Conservation (phyloP, 179 eudicot species). For the Corrigiola litoralis region DNA sequence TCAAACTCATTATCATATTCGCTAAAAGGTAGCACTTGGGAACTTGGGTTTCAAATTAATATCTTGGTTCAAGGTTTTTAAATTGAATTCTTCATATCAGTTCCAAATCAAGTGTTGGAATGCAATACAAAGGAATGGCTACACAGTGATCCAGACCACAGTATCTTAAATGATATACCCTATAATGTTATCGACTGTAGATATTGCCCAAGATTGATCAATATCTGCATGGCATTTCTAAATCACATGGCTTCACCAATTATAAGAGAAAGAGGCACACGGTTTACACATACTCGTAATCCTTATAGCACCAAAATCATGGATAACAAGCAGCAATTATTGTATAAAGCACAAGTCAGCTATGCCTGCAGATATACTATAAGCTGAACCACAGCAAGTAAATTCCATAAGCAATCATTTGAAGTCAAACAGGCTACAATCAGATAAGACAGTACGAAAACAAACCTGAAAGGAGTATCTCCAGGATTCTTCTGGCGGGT, state of each 20-base stretch:
- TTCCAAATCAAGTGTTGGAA: too few species aligned
- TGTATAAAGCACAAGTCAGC: neutral
- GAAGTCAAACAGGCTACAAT: neutral
- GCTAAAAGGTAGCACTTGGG: neutral
- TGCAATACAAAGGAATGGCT: too few species aligned
- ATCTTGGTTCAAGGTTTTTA: too few species aligned
- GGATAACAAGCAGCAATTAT: neutral
- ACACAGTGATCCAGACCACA: too few species aligned
- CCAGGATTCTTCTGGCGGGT: constrained; percentile 97
- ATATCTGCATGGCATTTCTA: too few species aligned
- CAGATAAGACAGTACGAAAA: neutral
- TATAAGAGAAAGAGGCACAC: neutral
- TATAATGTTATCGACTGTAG: too few species aligned
- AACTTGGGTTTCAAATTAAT: neutral
- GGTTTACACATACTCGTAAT: neutral
- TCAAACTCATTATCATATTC: too few species aligned
- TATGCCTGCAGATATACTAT: neutral
- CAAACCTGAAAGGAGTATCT: constrained; percentile 93
- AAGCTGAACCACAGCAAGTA: neutral
- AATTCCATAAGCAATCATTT: neutral
- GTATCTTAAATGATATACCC: too few species aligned
- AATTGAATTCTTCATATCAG: too few species aligned
- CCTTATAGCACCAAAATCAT: neutral
- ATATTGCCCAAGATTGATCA: too few species aligned
- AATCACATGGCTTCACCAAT: neutral